phyloP scores from a whole-genome alignment of 257 asterid species.

The Osmanthus fragrans region DNA sequence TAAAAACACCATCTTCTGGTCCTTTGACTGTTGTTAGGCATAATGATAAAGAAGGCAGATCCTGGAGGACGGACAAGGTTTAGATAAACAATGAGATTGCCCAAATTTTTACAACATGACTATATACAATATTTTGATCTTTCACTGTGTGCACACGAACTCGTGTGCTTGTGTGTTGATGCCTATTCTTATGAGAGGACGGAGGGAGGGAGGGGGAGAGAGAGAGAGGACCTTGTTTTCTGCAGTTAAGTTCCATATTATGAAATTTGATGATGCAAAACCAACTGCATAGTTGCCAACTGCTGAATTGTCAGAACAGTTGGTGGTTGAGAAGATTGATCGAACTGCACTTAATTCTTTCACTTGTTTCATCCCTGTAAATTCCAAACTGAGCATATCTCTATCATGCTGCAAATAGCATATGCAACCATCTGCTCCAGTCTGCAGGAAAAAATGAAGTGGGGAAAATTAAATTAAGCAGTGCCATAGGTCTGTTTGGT shows the following conservation, averaged over 20 bases:
- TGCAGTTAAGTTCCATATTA: conserved; percentile 72
- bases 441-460: conserved; percentile 41
- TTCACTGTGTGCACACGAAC: neutral
- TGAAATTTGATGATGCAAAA: conserved; percentile 81
- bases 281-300: conserved; percentile 73
- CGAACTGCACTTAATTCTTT: conserved; percentile 75
- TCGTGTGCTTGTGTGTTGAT: neutral
- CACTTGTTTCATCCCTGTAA: conserved; percentile 82
- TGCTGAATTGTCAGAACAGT: conserved; percentile 39
- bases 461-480: conserved; percentile 23
- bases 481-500: conserved; percentile 5
- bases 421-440: conserved; percentile 98
- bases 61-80: conserved; percentile 7
- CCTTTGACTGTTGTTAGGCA: neutral
- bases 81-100: neutral
- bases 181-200: neutral
- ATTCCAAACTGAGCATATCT: conserved; percentile 58
- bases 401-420: conserved; percentile 75
- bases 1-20: neutral
- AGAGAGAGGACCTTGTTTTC: conserved; percentile 68
- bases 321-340: conserved; percentile 48
- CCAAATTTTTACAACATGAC: neutral
- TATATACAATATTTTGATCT: neutral
- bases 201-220: conserved; percentile 26
- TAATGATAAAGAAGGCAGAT: conserved; percentile 7